phyloP scores from a whole-genome alignment of 1,284 basidiomycete genomes.

The Vanrija sp. region DNA sequence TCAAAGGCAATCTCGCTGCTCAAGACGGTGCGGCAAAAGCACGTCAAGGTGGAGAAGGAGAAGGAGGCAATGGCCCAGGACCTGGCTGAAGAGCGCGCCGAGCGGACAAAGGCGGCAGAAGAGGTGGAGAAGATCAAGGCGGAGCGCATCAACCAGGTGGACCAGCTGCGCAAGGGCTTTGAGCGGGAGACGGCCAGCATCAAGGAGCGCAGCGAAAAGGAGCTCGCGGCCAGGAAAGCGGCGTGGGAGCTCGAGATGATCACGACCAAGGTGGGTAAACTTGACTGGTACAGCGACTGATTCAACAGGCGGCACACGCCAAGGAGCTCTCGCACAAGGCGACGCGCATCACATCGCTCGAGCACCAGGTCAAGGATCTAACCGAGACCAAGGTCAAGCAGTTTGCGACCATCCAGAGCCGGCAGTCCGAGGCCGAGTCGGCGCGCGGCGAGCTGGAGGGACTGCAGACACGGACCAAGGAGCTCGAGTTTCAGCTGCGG shows the following conservation, averaged over 20 bases:
- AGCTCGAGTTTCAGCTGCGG: constrained; percentile 77
- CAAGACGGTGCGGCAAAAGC: constrained; percentile 86
- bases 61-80: constrained; percentile 64
- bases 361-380: constrained; percentile 64
- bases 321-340: constrained; percentile 64
- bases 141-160: constrained; percentile 68
- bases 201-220: constrained; percentile 68
- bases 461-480: constrained; percentile 69
- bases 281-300: neutral
- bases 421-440: constrained; percentile 82
- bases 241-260: constrained; percentile 74
- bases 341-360: constrained; percentile 64
- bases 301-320: constrained; percentile 59
- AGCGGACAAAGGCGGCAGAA: constrained; percentile 52
- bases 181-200: constrained; percentile 66
- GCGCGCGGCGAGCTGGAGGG: constrained; percentile 68
- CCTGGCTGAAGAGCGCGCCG: constrained; percentile 63
- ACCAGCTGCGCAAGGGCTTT: constrained; percentile 64
- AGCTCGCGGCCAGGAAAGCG: constrained; percentile 60
- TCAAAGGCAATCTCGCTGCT: constrained; percentile 84
- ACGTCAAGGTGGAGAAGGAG: constrained; percentile 88
- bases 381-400: constrained; percentile 67
- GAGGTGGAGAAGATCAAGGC: constrained; percentile 50
- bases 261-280: constrained; percentile 62
- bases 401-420: constrained; percentile 77